Percentiles rank a stretch among this genome's conserved stretches.
Conservation (phyloP, 169 alveolate species). For the Plasmodium fragile region DNA sequence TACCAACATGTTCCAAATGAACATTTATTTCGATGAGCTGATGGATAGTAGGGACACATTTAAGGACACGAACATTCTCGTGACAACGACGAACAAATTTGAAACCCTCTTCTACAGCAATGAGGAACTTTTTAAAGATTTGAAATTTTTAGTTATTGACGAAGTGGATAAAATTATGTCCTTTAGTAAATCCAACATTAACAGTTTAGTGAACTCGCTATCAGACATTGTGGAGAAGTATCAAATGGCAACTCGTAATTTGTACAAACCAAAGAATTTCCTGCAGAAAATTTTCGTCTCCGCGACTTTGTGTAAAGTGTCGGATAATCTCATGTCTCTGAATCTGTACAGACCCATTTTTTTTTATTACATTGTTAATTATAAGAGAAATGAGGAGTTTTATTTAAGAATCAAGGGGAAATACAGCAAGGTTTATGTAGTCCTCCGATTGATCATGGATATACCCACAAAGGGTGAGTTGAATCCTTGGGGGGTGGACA, state of each 20-base stretch:
- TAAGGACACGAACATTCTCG: constrained; percentile 24
- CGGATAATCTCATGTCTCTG: constrained; percentile 55
- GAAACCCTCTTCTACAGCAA: constrained; percentile 65
- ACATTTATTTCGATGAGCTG: constrained; percentile 55
- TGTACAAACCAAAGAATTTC: constrained; percentile 55
- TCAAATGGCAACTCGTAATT: constrained; percentile 2
- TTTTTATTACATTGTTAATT: constrained; percentile 47
- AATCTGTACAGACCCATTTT: constrained; percentile 72
- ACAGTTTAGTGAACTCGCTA: constrained; percentile 40
- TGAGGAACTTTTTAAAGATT: constrained; percentile 66
- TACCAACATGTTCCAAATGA: constrained; percentile 37
- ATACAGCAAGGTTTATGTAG: constrained; percentile 10
- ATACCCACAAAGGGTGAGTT: constrained; percentile 18
- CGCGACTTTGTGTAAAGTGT: constrained; percentile 66
- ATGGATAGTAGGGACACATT: constrained; percentile 11
- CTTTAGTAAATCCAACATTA: constrained; percentile 9
- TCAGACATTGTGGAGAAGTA: constrained; percentile 40
- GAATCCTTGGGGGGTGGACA: not conserved
- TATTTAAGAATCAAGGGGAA: constrained; percentile 11
- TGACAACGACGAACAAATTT: constrained; percentile 63
- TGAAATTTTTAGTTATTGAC: constrained; percentile 77
- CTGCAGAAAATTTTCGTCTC: constrained; percentile 57
- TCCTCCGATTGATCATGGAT: constrained; percentile 11
- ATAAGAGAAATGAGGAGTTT: constrained; percentile 56
- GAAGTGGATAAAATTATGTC: constrained; percentile 79